Base-by-base conservation (phyloP, 768 basidiomycete genomes). In the Phaeolepiota aurea region DNA sequence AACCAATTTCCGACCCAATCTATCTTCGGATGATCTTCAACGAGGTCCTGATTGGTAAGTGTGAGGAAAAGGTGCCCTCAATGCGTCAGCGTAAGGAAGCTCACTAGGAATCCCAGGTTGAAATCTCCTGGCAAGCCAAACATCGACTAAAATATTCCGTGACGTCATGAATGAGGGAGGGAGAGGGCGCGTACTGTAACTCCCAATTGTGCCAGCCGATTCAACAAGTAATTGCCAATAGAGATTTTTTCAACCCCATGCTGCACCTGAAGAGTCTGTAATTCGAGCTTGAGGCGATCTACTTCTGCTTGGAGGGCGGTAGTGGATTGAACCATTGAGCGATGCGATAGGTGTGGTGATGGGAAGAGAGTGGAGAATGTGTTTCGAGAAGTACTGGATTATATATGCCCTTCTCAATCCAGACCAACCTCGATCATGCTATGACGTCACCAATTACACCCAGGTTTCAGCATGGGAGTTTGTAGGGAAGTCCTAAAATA, bases 81-180 rank as follows among this genome's bases (percentile, higher is more conserved):
- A 10, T 9, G 28, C 14, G 28, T 31, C 15, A 32, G 20, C 13
- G 20, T 14, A 11, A 20, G 14, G 31, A 42, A 38, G 33, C 58
- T 36, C 41, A 77, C 74, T 54, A 78, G 49, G 48, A 79, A 79
- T 1, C 72, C 82, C 33, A 89, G 72, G 55, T 88, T 88, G 48
- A 87, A 89, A 57, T 90, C 87, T n/a, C 88, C 88, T 0, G 88
- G 88, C 0, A 90, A 72, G 12, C 87, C 88, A 42, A 91, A 90
- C 65, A 90, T 72, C 34, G 75, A 71, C 86, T 90, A 44, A 7
- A 44, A 30, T 19, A 12, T 13, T 14, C 5, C 20, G 28, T 37
- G 35, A 41, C 41, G 15, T 44, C 30, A 42, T 43, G 31, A n/a
- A n/a, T n/a, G n/a, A n/a, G n/a, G n/a, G n/a, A n/a, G n/a, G n/a